Evolutionary conservation across 352 stramenopile species (phyloP), one percentile per base, ranked within the genome.

Genomic region (Phytophthora fragariaefolia): DNA sequence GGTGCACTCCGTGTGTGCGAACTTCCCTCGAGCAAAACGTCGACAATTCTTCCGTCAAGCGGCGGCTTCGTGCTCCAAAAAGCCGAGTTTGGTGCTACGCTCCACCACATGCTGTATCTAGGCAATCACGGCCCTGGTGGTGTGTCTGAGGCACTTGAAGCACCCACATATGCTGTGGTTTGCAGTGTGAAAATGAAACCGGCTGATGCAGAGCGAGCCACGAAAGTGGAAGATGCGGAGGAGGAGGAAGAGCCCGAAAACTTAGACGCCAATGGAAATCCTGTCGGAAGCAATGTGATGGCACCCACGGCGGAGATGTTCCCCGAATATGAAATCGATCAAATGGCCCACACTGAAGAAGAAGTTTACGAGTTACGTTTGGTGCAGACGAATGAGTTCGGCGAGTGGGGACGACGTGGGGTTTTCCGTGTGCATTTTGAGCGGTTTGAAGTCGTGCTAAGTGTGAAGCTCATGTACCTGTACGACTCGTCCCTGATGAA

Each of bases 341-440:
- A 88, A 4, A 84, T 94, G 81, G 66, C 80, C 0, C 68, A 90
- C 17, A 89, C 82, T 0, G 83, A 91, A 53, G 88, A 96, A 66
- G 85, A 96, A 28, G 82, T 93, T 18, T 95, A 93, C 65, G 88
- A 96, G 56, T 61, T 96, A 26, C 88, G 85, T 4, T 67, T 96
- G 42, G 69, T 96, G 12, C 88, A 96, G 59, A 92, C 80, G 4
- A 82, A 90, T 49, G 87, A 93, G 45, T 92, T 91, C 63, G 83
- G 88, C 24, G 86, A 96, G 53, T 95, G 87, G 88, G 66, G 62
- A 20, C 73, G 73, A 1, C 69, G 75, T 23, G 83, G 88, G 15
- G 88, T 96, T 24, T 96, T 96, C 54, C 85, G 83, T 18, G 81
- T 95, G 32, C 82, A 90, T 54, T 95, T 96, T 76, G 87, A 96